Percentiles rank a stretch among this genome's conserved stretches.
Conservation (phyloP, 1,139 yeast genomes). For the Kodamaea anthophila region DNA sequence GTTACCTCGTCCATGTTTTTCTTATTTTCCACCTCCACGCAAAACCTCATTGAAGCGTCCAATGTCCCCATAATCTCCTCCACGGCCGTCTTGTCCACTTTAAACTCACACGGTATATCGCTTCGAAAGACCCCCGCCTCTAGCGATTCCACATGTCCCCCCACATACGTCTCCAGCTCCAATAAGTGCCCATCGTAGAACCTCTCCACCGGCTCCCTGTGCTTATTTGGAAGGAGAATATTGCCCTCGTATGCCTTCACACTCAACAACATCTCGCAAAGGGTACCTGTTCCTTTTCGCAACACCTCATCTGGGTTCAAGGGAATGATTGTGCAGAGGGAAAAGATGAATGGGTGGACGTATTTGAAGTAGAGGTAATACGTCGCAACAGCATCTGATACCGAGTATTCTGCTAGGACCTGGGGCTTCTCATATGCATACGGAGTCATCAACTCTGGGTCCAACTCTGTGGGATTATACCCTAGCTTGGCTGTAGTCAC, state of each 20-base stretch:
- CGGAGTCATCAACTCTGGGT: conserved; percentile 97
- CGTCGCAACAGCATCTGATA: conserved; percentile 98
- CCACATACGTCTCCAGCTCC: conserved; percentile 96
- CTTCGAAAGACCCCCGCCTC: conserved; percentile 98
- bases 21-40: conserved; percentile 77
- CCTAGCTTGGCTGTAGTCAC: conserved; percentile 96
- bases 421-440: conserved; percentile 95
- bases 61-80: conserved; percentile 74
- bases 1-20: conserved; percentile 67
- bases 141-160: conserved; percentile 96
- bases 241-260: conserved; percentile 84
- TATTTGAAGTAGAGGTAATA: conserved; percentile 93
- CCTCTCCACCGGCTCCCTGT: conserved; percentile 84
- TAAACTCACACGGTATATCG: conserved; percentile 72
- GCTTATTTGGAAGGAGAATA: conserved; percentile 87
- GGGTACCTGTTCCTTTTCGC: conserved; percentile 96
- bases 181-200: conserved; percentile 91
- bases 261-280: conserved; percentile 96
- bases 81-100: conserved; percentile 72
- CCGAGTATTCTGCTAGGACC: conserved; percentile 88
- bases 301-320: conserved; percentile 93
- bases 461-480: conserved; percentile 92
- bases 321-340: conserved; percentile 92
- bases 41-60: conserved; percentile 71
- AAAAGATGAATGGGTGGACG: conserved; percentile 95